Percentiles rank a stretch among this genome's conserved stretches.
phyloP scores from a whole-genome alignment of 2,329 filamentous ascomycete genomes.

The Fusarium sp. region DNA sequence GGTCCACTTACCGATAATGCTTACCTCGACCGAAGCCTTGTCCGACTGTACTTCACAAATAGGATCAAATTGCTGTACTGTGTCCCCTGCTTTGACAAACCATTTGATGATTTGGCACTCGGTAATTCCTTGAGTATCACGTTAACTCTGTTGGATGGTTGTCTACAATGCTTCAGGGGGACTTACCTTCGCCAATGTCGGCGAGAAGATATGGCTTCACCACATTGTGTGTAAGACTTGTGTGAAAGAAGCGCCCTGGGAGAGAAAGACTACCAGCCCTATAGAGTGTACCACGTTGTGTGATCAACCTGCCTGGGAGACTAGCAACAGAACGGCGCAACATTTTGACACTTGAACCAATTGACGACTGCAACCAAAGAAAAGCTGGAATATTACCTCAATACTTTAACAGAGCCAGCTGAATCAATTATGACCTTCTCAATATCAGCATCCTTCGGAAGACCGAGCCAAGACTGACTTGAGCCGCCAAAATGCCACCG shows the following conservation, averaged over 20 bases:
- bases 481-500: neutral
- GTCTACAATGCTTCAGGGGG: neutral
- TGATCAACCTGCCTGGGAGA: neutral
- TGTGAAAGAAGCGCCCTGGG: neutral
- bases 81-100: conserved; percentile 13
- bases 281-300: neutral
- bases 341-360: neutral
- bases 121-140: conserved; percentile 6
- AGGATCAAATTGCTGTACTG: conserved; percentile 16
- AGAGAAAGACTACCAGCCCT: neutral
- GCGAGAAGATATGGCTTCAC: conserved; percentile 17
- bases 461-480: neutral
- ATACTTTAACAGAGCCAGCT: neutral
- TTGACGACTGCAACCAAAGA: neutral
- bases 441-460: neutral
- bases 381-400: neutral
- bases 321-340: neutral
- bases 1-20: neutral
- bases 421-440: neutral
- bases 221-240: neutral
- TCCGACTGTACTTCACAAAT: conserved; percentile 29
- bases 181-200: conserved; percentile 25
- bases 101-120: conserved; percentile 23
- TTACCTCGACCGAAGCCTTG: conserved; percentile 24
- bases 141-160: neutral